Base-by-base conservation (phyloP, 2,329 filamentous ascomycete species). In the Claviceps purpurea region DNA sequence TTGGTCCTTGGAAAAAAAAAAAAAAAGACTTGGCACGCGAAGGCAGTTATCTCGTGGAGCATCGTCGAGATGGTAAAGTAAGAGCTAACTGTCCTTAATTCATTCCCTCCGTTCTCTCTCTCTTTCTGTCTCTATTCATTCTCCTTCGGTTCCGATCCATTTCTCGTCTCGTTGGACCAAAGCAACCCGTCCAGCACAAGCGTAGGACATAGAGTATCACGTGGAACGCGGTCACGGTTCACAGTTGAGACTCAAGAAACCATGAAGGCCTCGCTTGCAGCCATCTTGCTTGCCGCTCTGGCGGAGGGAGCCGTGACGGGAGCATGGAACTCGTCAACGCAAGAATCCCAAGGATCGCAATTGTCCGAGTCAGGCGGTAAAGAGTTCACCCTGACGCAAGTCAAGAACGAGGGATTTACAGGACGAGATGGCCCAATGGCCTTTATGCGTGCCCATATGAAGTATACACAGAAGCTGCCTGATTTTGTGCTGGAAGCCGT, bases 381-480 rank as follows among this genome's bases (percentile, higher is more conserved):
- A 5, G 45, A 50, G 2, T 68, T 69, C 49, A 56, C 57, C 0
- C 45, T 73, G 11, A 45, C 56, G 0, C 63, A 69, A 18, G 57
- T 70, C 3, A 54, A 53, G 41, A 75, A 74, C 53, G 48, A 55
- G 0, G 50, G 56, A 0, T 73, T 65, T 56, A 54, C 55, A 8
- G 61, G 60, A 10, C 65, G 67, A 11, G 67, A 65, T 54, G 70
- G 49, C 47, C 57, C 60, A 0, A 51, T 58, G 24, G 59, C 61
- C 10, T 61, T 66, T 10, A 53, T 65, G 41, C 59, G 61, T 22
- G 67, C 67, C 0, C 65, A 66, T 34, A 54, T 63, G 51, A 73
- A 72, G 56, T 73, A 70, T 52, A 62, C 62, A 11, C 60, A 60
- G 40, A 54, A 56, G 3, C 49, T 70, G 4, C 64, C 69, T 2